Evolutionary conservation across 129 eudicot genomes (phyloP).

Genomic region (Centrapalus pauciflorus): DNA sequence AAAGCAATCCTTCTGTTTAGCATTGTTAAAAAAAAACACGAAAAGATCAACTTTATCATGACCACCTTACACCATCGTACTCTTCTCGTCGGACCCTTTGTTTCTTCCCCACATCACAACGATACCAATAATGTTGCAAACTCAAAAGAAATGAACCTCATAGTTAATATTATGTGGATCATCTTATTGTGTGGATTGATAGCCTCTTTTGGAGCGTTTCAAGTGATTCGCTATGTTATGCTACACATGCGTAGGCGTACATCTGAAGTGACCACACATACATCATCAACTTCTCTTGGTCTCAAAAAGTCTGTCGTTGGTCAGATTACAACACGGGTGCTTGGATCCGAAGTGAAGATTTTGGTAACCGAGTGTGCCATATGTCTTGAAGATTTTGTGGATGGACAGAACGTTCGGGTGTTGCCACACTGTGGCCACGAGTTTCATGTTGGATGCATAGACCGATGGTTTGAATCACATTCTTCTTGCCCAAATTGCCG

Average conservation of each 20-base stretch:
- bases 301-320: constrained; percentile 34
- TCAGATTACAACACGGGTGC: constrained; percentile 35
- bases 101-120: constrained; percentile 11
- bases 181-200: constrained; percentile 23
- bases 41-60: constrained; percentile 9
- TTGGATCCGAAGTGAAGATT: constrained; percentile 27
- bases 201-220: constrained; percentile 22
- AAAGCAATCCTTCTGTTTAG: neutral
- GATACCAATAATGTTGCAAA: constrained; percentile 3
- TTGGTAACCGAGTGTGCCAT: constrained; percentile 36
- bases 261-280: neutral
- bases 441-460: constrained; percentile 53
- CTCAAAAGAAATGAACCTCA: constrained; percentile 16
- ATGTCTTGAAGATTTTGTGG: constrained; percentile 52
- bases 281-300: constrained; percentile 17
- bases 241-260: neutral
- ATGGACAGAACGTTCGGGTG: constrained; percentile 48
- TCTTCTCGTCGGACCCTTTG: neutral
- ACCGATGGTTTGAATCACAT: constrained; percentile 48
- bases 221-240: constrained; percentile 11
- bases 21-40: neutral
- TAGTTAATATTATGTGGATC: constrained; percentile 26
- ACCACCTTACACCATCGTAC: constrained; percentile 17
- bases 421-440: constrained; percentile 46
- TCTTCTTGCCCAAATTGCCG: constrained; percentile 62